Evolutionary conservation across 495 filamentous ascomycete species (phyloP).

Genomic region (Paragyromitra xinjiangensis): DNA sequence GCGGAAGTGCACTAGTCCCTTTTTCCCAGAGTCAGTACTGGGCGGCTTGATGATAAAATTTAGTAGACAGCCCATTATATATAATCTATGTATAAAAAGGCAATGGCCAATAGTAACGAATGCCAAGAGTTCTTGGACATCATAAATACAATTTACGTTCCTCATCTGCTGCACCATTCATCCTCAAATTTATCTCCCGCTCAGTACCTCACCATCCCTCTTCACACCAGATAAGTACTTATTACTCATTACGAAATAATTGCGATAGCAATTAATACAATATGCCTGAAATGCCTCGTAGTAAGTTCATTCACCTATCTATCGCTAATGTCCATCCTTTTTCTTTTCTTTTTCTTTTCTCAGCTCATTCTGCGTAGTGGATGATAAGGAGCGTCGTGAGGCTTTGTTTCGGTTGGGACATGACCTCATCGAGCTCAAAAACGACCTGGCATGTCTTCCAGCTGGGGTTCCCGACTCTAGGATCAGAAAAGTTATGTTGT

Average conservation of each 20-base stretch:
- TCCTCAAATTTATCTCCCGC: too few species aligned
- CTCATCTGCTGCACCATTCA: neutral
- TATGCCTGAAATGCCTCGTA: neutral
- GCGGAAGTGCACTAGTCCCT: too few species aligned
- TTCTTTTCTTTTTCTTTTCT: neutral
- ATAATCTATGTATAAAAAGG: neutral
- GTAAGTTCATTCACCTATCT: neutral
- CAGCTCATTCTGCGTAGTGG: neutral
- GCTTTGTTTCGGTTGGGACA: conserved; percentile 26
- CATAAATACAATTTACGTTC: neutral
- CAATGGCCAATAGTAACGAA: neutral
- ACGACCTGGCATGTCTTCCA: conserved; percentile 32
- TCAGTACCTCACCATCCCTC: too few species aligned
- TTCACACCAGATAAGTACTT: too few species aligned
- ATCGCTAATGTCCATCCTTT: neutral
- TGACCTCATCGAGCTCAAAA: conserved; percentile 17
- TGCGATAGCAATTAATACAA: neutral
- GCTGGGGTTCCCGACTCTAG: neutral
- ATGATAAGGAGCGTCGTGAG: conserved; percentile 24
- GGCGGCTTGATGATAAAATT: neutral
- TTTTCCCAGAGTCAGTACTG: too few species aligned
- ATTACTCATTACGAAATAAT: neutral
- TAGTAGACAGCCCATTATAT: neutral
- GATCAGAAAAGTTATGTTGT: conserved; percentile 1
- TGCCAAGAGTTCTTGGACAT: neutral